Base-by-base conservation (phyloP, 2,329 filamentous ascomycete genomes). In the Paecilomyces dactylethromorphus region DNA sequence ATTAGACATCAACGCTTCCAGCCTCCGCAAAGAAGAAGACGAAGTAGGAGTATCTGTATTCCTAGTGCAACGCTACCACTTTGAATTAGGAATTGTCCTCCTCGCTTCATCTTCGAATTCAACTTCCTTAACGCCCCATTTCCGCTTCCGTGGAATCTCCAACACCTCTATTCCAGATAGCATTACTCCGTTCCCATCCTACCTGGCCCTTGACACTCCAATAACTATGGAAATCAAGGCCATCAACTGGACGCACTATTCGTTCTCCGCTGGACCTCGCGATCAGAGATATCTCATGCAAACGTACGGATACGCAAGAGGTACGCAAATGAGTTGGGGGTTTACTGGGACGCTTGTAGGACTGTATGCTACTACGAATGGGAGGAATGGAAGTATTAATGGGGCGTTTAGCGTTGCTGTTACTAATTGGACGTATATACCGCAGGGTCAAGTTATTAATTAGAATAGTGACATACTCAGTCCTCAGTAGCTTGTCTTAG, bases 1-100 rank as follows among this genome's bases (percentile, higher is more conserved):
- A 21, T 39, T 54, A 18, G 33, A 58, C 39, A 26, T 58, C 11
- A 39, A 39, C 6, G 56, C 54, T 1, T 58, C 54, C 15, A 29
- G 21, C 5, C 56, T 53, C 18, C 18, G 24, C 13, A 24, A 45
- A 18, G 56, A 54, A 54, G 56, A 58, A 29, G 56, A 58, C 18
- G 56, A 58, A 32, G 56, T 53, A 26, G 56, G 56, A 15, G 56
- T 58, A 35, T 54, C 56, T 18, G 56, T 58, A 39, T 58, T 58
- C 56, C 22, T 58, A 32, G 53, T n/a, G 15, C 33, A 58, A 52
- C 15, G 54, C 26, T 53, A 58, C 22, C 56, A 58, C 26, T 50
- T 58, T 22, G 56, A 58, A 12, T 39, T 58, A 18, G 56, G 51
- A 49, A 55, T 58, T 35, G 56, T 58, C 32, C 45, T 33, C 10